These are phyloP conservation scores for Leccinellum albellum DNA, from an alignment of 768 basidiomycete genomes.

Conservation along the genomic window DNA sequence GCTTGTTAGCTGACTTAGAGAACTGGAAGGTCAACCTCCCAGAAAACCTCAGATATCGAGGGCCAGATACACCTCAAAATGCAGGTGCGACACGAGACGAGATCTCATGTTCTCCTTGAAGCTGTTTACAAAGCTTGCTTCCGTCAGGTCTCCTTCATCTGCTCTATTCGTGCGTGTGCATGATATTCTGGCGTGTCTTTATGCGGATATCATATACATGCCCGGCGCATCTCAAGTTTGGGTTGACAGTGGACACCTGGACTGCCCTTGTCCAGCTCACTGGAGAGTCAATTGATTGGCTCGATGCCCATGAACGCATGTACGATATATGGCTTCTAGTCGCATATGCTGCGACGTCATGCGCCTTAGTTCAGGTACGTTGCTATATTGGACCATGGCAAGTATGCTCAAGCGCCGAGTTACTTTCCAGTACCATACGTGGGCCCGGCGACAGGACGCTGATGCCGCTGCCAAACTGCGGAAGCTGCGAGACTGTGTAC, in stretches of 20 bases:
- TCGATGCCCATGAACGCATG: slow-evolving; percentile 71
- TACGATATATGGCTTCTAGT: slow-evolving; percentile 88
- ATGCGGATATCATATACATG: slow-evolving; percentile 95
- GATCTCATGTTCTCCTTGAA: background rate
- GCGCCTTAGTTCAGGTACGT: slow-evolving; percentile 85
- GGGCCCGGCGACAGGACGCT: slow-evolving; percentile 76
- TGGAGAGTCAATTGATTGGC: slow-evolving; percentile 84
- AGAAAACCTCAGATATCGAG: slow-evolving; percentile 71
- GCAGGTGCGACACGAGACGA: slow-evolving; percentile 50
- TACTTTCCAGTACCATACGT: slow-evolving; percentile 79
- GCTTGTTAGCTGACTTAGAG: slow-evolving; percentile 62
- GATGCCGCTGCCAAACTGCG: slow-evolving; percentile 71
- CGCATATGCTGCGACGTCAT: slow-evolving; percentile 83
- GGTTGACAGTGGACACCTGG: slow-evolving; percentile 79
- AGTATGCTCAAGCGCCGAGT: slow-evolving; percentile 7
- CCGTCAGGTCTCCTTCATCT: slow-evolving; percentile 78
- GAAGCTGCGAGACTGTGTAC: slow-evolving; percentile 79
- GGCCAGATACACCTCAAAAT: slow-evolving; percentile 58
- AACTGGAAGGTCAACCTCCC: slow-evolving; percentile 80
- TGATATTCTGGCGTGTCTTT: slow-evolving; percentile 98
- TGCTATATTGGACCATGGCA: background rate
- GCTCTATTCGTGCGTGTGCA: slow-evolving; percentile 83
- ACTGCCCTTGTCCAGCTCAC: slow-evolving; percentile 66
- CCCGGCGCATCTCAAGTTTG: slow-evolving; percentile 86
- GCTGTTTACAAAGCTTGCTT: slow-evolving; percentile 2